Evolutionary conservation across 2,329 filamentous ascomycete species (phyloP).

Genomic region (Metarhizium robertsii): DNA sequence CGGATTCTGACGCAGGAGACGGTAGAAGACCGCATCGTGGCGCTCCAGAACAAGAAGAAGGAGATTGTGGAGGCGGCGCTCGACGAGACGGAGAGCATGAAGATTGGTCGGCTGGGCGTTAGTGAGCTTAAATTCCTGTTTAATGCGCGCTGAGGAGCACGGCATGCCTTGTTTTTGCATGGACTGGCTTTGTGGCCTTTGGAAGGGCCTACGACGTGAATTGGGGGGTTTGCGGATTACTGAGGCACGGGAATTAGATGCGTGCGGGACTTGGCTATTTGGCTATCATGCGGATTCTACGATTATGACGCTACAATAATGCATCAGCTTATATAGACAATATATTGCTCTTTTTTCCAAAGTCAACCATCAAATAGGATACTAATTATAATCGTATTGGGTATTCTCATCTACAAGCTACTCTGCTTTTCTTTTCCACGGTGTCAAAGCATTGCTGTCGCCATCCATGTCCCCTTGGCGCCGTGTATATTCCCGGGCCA

Average conservation of each 20-base stretch:
- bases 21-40: slow-evolving; percentile 79
- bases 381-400: background rate
- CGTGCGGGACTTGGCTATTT: background rate
- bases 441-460: no score
- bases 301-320: no score
- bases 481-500: background rate
- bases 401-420: background rate
- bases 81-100: slow-evolving; percentile 62
- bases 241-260: no score
- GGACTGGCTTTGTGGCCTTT: no score
- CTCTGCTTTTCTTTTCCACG: no score
- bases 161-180: background rate
- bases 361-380: no score
- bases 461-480: no score
- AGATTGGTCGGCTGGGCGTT: slow-evolving; percentile 55
- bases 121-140: slow-evolving; percentile 66
- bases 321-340: no score
- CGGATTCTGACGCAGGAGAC: slow-evolving; percentile 68
- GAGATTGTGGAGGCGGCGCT: slow-evolving; percentile 69
- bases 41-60: slow-evolving; percentile 70
- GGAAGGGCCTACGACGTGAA: background rate
- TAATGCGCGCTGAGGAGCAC: slow-evolving; percentile 11
- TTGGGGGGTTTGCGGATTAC: background rate
- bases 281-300: background rate
- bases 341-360: no score